Conservation (phyloP, 768 basidiomycete genomes). For the Butyriboletus loyo region DNA sequence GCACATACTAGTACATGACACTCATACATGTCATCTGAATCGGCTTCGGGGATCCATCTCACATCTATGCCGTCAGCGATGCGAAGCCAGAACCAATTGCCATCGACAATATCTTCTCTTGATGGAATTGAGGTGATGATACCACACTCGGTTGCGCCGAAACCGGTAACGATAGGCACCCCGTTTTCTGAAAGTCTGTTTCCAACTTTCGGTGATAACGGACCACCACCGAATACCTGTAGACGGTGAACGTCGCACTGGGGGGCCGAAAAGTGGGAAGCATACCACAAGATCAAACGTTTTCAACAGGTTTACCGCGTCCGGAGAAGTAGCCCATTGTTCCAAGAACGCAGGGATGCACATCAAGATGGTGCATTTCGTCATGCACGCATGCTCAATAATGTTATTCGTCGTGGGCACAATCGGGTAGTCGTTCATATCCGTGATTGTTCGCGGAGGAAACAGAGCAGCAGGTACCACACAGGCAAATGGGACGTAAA, state of each 20-base stretch:
- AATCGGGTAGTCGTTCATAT: slow-evolving; percentile 7
- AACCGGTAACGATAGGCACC: slow-evolving; percentile 8
- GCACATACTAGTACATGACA: slow-evolving; percentile 32
- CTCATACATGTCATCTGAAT: slow-evolving; percentile 35
- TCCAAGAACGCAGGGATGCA: slow-evolving; percentile 20
- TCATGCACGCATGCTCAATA: slow-evolving; percentile 9
- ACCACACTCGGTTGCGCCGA: slow-evolving; percentile 25
- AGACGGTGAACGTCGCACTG: neutral
- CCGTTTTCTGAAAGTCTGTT: slow-evolving; percentile 12
- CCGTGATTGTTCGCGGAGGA: slow-evolving; percentile 23
- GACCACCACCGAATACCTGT: slow-evolving; percentile 12
- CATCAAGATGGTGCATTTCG: slow-evolving; percentile 9
- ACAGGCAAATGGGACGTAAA: slow-evolving; percentile 31
- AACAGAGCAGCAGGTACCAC: slow-evolving; percentile 28
- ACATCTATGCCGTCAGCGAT: slow-evolving; percentile 12
- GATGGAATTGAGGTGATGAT: neutral
- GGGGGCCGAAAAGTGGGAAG: too few relatives aligned
- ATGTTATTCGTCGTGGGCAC: slow-evolving; percentile 18
- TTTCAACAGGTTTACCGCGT: neutral
- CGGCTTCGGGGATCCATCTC: slow-evolving; percentile 30
- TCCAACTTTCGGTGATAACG: slow-evolving; percentile 11
- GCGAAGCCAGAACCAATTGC: slow-evolving; percentile 18
- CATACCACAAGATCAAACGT: slow-evolving; percentile 1
- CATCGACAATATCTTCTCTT: slow-evolving; percentile 6
- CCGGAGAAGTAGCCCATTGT: slow-evolving; percentile 10